Percentiles rank a stretch among this genome's conserved stretches.
Conservation (phyloP, 768 basidiomycete genomes). For the Pisolithus microcarpus region DNA sequence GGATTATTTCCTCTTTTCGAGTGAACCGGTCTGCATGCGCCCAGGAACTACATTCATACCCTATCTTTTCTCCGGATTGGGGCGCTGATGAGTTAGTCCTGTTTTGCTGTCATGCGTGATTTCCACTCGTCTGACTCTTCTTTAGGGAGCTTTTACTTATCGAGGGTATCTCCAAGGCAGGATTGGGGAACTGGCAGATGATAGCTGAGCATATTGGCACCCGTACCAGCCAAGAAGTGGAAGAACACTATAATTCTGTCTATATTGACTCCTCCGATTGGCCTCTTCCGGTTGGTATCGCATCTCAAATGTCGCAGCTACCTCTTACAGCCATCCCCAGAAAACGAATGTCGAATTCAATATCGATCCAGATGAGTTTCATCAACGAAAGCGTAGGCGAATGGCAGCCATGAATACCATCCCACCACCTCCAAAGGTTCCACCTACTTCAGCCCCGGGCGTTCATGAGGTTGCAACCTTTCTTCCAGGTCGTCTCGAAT, state of each 20-base stretch:
- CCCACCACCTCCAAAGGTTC: conserved; percentile 55
- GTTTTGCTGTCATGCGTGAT: not conserved
- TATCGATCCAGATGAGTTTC: conserved; percentile 76
- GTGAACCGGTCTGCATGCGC: not conserved
- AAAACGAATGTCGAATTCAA: conserved; percentile 55
- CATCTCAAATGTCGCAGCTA: conserved; percentile 8
- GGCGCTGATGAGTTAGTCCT: conserved; percentile 87
- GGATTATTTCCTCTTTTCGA: not conserved
- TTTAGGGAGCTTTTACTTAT: conserved; percentile 80
- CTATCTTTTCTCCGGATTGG: conserved; percentile 93
- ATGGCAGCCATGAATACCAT: conserved; percentile 72
- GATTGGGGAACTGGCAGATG: conserved; percentile 95
- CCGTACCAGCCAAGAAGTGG: conserved; percentile 87
- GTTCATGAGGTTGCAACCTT: conserved; percentile 89
- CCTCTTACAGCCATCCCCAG: conserved; percentile 5
- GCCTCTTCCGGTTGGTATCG: conserved; percentile 69
- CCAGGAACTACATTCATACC: conserved; percentile 93
- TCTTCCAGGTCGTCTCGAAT: conserved; percentile 95
- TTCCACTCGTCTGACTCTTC: conserved; percentile 1
- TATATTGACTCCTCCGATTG: conserved; percentile 75
- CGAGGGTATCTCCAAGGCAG: conserved; percentile 81
- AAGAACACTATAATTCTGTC: conserved; percentile 76
- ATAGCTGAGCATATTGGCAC: conserved; percentile 94
- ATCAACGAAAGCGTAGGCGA: conserved; percentile 79
- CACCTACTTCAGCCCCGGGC: conserved; percentile 84